Evolutionary conservation across 2,329 filamentous ascomycete genomes (phyloP), one percentile per base, ranked within the genome.

Genomic region (Bertia moriformis): DNA sequence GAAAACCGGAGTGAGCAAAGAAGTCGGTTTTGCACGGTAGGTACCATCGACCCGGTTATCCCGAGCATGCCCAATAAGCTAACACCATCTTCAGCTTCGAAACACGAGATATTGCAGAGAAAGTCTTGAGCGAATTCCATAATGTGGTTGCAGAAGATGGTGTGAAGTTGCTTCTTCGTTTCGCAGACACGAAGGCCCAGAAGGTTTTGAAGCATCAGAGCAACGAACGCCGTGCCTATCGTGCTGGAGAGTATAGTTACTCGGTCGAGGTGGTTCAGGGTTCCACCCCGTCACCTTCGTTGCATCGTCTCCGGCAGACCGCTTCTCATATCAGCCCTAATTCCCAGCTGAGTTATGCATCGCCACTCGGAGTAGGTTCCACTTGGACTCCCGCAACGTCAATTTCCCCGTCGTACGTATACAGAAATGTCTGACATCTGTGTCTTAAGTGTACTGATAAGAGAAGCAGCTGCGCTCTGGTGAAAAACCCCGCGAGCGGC

Each of bases 131-230:
- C 44, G 67, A 69, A 22, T 79, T 71, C 57, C 75, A 78, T 59
- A 76, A 76, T 50, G 60, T 63, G 46, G 52, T 62, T 22, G 58
- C 59, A 38, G 69, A 65, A 18, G 68, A 76, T 47, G 66, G 72
- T 19, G 65, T 73, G 42, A 75, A 77, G 45, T 48, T 68, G 39
- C 70, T 78, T 50, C 69, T 80, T 41, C 73, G 75, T 41, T 79
- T 73, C 52, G 73, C 75, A 40, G 75, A 80, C 49, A 80, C 75
- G 18, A 73, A 78, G 44, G 73, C 77, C 46, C 75, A 80, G 55
- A 80, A 80, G 61, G 59, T 70, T 46, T 63, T 80, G 48, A 80
- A 80, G 58, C 69, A 77, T 49, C 71, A 77, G 51, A 79, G 73
- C 41, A 74, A 75, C 35, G 72, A 75, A 46, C 72, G 73, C 39